These are phyloP conservation scores for Stachybotrys echinatus DNA, from an alignment of 2,329 filamentous ascomycete genomes.

Conservation along the genomic window DNA sequence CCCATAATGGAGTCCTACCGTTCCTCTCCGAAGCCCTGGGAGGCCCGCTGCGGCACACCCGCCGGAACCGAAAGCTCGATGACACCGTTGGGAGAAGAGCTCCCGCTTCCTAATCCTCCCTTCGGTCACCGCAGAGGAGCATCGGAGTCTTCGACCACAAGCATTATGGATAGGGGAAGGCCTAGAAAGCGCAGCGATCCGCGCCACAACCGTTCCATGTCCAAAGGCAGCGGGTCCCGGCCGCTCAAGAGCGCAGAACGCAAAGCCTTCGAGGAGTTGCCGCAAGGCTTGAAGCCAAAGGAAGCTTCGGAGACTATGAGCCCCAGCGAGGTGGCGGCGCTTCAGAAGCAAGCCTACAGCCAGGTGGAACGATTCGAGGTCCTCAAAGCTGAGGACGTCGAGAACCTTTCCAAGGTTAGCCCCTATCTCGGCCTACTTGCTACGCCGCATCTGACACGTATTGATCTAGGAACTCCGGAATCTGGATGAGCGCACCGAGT, in stretches of 20 bases:
- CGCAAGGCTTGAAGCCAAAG: conserved; percentile 48
- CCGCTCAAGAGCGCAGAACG: conserved; percentile 46
- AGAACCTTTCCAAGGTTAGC: conserved; percentile 57
- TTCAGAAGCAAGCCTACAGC: conserved; percentile 57
- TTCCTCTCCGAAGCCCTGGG: conserved; percentile 40
- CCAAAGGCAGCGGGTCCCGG: conserved; percentile 34
- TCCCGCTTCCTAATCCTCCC: conserved; percentile 10
- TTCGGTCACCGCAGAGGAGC: conserved; percentile 43
- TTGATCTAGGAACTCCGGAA: conserved; percentile 59
- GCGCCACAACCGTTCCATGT: conserved; percentile 28
- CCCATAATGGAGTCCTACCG: conserved; percentile 33
- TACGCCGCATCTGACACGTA: conserved; percentile 3
- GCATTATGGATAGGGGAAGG: conserved; percentile 58
- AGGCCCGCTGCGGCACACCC: conserved; percentile 24
- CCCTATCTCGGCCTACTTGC: neutral
- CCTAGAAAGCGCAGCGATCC: conserved; percentile 48
- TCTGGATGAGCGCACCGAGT: conserved; percentile 74
- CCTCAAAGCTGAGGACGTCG: conserved; percentile 57
- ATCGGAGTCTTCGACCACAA: conserved; percentile 45
- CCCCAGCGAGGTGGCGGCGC: conserved; percentile 39
- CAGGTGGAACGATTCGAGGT: conserved; percentile 62
- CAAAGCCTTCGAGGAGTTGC: conserved; percentile 55
- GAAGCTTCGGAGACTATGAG: conserved; percentile 46
- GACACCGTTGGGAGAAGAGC: conserved; percentile 26
- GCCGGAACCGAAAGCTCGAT: conserved; percentile 7